Evolutionary conservation across 2,329 filamentous ascomycete species (phyloP), one percentile per base, ranked within the genome.

Genomic region (Dactylellina drechsleri): DNA sequence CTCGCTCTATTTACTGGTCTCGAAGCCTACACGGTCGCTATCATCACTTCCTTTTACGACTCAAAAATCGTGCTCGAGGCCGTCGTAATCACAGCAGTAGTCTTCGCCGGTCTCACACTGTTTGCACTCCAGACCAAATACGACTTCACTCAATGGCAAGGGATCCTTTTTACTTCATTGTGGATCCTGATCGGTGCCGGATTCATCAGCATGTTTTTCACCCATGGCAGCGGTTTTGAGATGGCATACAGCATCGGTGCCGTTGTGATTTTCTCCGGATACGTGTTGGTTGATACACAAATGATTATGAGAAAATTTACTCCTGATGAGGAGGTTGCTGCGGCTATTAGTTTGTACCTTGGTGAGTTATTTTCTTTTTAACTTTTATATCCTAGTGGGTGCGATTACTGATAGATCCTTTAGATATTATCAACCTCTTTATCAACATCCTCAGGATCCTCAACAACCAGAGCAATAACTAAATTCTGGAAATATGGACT

Each of bases 51-150:
- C 20, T 96, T 96, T 83, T 76, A 95, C 84, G 86, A 94, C 75
- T 88, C 89, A 18, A 85, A 85, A 60, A 90, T 98, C 80, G 95
- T 99, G 20, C 86, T 99, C 56, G 90, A 97, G 83, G 95, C 95
- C 15, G 90, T 97, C 40, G 83, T 97, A 77, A 88, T 99, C 70
- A 99, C 95, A 60, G 90, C 89, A 15, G 91, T 90, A 60, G 91
- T 93, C 80, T 93, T 94, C 81, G 85, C 92, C 79, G 88, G 92
- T 80, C 87, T 93, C 60, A 92, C 90, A 0, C 83, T 93, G 52
- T 98, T 99, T 82, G 95, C 95, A 58, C 97, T 93, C 87, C 95
- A 99, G 85, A 92, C 91, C 77, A 96, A 96, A 82, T 99, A 99
- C 81, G 95, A 99, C 85, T 99, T 99, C 82, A 98, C 94, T 0